Evolutionary conservation across 2,329 filamentous ascomycete species (phyloP).

Genomic region (Calonectria pauciramosa): DNA sequence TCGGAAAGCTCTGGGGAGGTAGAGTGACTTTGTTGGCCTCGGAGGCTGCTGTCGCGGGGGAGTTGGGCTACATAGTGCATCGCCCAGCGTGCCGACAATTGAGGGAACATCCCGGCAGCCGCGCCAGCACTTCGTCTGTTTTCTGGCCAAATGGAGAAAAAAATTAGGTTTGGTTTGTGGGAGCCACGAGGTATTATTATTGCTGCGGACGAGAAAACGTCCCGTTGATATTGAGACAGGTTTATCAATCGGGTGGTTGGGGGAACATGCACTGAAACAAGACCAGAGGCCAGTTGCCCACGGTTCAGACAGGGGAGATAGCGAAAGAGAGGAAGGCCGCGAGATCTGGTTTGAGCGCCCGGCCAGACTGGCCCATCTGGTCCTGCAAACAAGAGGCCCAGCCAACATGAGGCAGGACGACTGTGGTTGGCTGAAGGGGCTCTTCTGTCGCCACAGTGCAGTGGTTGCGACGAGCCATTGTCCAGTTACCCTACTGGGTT

Average conservation of each 20-base stretch:
- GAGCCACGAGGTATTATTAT: background rate
- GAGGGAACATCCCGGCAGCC: slow-evolving; percentile 26
- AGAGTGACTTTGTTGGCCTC: slow-evolving; percentile 12
- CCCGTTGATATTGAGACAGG: background rate
- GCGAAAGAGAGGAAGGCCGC: background rate
- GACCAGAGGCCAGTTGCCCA: background rate
- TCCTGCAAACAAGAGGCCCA: slow-evolving; percentile 20
- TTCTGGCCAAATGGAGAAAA: background rate
- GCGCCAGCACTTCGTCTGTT: background rate
- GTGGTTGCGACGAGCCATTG: slow-evolving; percentile 1
- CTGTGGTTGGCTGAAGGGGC: slow-evolving; percentile 4
- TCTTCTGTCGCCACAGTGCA: background rate
- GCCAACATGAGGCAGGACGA: background rate
- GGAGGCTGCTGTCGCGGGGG: slow-evolving; percentile 9
- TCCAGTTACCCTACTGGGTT: background rate
- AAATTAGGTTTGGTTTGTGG: background rate
- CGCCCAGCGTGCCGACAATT: slow-evolving; percentile 12
- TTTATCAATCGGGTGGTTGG: slow-evolving; percentile 20
- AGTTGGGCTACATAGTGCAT: slow-evolving; percentile 17
- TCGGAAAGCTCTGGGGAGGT: background rate
- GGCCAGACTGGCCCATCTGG: slow-evolving; percentile 16
- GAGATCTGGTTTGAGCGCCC: slow-evolving; percentile 20
- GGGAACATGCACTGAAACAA: slow-evolving; percentile 3
- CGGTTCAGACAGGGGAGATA: background rate
- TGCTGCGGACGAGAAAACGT: background rate